A percentile compares a stretch with the other conserved stretches of the same genome.
Conservation (phyloP, 108 stramenopile genomes). For the Thalassiosira profunda region DNA sequence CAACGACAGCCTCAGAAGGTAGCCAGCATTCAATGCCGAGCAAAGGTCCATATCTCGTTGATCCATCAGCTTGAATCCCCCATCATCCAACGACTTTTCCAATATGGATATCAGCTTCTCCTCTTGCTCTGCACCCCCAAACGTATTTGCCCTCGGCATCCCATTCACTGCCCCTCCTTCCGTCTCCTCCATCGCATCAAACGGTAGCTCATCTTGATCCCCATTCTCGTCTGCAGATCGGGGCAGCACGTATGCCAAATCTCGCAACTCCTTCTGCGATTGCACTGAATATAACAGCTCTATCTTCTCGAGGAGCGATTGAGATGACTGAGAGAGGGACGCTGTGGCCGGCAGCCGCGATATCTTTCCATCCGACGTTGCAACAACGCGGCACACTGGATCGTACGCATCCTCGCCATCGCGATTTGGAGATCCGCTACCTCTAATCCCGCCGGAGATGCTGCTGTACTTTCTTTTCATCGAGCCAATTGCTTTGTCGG, state of each 20-base stretch:
- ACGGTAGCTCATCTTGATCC: no score
- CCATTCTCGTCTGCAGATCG: conserved; percentile 3
- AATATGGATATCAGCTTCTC: conserved; percentile 46
- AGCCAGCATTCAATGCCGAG: conserved; percentile 80
- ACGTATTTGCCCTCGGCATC: no score
- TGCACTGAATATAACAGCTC: conserved; percentile 64
- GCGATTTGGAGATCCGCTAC: neutral
- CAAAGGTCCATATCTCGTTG: conserved; percentile 83
- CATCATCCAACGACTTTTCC: conserved; percentile 69
- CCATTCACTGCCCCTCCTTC: no score
- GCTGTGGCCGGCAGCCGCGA: conserved; percentile 42
- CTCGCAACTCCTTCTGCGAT: conserved; percentile 52
- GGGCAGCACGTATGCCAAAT: conserved; percentile 36
- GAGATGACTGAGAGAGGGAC: conserved; percentile 18
- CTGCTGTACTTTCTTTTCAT: neutral
- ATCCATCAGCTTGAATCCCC: conserved; percentile 71
- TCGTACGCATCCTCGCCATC: neutral
- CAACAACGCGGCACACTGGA: conserved; percentile 50
- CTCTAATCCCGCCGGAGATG: neutral
- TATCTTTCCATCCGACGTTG: conserved; percentile 60
- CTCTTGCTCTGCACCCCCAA: conserved; percentile 28
- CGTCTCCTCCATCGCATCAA: neutral
- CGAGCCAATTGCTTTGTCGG: no score
- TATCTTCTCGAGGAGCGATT: conserved; percentile 48
- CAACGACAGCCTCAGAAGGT: conserved; percentile 76